These are phyloP conservation scores for Mycosphaerelloides madeirae DNA, from an alignment of 2,329 filamentous ascomycete species.

Conservation along the genomic window DNA sequence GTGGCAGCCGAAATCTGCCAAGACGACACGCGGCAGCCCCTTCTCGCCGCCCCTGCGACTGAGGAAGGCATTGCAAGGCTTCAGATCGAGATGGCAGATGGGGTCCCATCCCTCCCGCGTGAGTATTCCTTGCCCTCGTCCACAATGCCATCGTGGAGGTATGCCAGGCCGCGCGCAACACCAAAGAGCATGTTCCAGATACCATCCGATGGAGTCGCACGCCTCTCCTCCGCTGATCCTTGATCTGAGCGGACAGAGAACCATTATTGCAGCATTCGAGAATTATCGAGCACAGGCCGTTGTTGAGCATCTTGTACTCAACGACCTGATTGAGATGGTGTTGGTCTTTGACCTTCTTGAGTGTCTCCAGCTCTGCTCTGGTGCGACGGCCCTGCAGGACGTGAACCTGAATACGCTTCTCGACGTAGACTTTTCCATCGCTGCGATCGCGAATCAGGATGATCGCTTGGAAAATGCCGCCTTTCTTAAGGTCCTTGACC, in stretches of 20 bases:
- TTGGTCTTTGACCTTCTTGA: slow-evolving; percentile 5
- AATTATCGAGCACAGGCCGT: slow-evolving; percentile 6
- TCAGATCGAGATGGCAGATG: slow-evolving; percentile 16
- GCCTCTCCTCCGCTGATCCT: neutral
- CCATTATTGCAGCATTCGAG: slow-evolving; percentile 13
- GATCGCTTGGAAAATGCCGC: slow-evolving; percentile 10
- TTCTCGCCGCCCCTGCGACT: neutral
- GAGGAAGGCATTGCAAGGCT: slow-evolving; percentile 18
- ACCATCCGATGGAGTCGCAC: neutral
- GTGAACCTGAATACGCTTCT: slow-evolving; percentile 12
- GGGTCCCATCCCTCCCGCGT: slow-evolving; percentile 10
- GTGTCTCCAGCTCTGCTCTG: slow-evolving; percentile 7
- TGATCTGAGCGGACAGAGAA: slow-evolving; percentile 2
- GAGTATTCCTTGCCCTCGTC: neutral
- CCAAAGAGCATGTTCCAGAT: slow-evolving; percentile 13
- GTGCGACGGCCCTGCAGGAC: neutral
- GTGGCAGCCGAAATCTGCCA: slow-evolving; percentile 22
- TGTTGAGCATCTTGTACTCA: slow-evolving; percentile 3
- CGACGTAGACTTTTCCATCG: slow-evolving; percentile 11
- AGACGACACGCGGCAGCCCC: slow-evolving; percentile 8
- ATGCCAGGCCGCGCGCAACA: slow-evolving; percentile 13
- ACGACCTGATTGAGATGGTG: slow-evolving; percentile 6
- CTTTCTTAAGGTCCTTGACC: slow-evolving; percentile 6
- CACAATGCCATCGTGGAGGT: slow-evolving; percentile 31
- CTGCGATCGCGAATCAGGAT: slow-evolving; percentile 5